phyloP scores from a whole-genome alignment of 768 basidiomycete species.

The Russula vinacea region DNA sequence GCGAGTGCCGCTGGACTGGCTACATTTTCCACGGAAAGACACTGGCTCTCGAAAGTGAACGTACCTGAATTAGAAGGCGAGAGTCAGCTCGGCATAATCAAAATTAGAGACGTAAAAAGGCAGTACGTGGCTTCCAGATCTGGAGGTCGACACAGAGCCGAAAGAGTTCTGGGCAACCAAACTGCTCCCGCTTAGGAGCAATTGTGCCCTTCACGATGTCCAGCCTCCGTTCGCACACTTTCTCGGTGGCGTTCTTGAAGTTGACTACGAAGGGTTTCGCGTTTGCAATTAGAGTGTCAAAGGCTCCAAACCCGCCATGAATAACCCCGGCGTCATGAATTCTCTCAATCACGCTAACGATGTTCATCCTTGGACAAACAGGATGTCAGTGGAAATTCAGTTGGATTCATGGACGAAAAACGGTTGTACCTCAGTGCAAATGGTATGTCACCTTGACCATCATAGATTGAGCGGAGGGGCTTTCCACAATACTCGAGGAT shows the following conservation, averaged over 20 bases:
- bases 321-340: slow-evolving; percentile 20
- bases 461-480: slow-evolving; percentile 17
- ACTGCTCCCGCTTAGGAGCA: slow-evolving; percentile 16
- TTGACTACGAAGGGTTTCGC: slow-evolving; percentile 21
- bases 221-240: slow-evolving; percentile 9
- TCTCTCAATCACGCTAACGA: slow-evolving; percentile 3
- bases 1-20: slow-evolving; percentile 16
- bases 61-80: slow-evolving; percentile 3
- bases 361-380: background rate
- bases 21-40: slow-evolving; percentile 17
- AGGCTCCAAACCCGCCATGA: slow-evolving; percentile 11
- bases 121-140: slow-evolving; percentile 22
- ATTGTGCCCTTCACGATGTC: slow-evolving; percentile 17
- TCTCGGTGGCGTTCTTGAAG: slow-evolving; percentile 16
- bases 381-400: background rate
- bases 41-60: slow-evolving; percentile 11
- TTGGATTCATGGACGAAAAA: background rate
- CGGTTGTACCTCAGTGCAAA: slow-evolving; percentile 9
- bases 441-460: slow-evolving; percentile 9
- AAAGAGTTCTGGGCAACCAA: slow-evolving; percentile 19
- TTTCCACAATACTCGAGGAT: slow-evolving; percentile 19
- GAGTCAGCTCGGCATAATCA: background rate
- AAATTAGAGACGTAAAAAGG: background rate
- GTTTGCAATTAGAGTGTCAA: slow-evolving; percentile 7
- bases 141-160: slow-evolving; percentile 15